Base-by-base conservation (phyloP, 164 flowering plant species). In the Aristolochia fimbriata region DNA sequence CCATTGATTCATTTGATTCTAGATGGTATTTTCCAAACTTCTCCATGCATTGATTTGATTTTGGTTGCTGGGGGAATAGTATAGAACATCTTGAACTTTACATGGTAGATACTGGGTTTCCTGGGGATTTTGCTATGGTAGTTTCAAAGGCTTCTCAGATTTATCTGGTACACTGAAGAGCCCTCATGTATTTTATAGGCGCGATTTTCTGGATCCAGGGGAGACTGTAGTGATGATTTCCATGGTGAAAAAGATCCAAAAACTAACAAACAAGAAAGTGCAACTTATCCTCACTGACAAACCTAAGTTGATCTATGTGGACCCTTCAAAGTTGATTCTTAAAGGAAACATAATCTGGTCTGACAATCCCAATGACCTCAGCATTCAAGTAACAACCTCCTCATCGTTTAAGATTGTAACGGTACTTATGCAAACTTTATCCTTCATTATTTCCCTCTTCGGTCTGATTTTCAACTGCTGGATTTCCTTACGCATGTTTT, bases 251-350 rank as follows among this genome's bases (percentile, higher is more conserved):
- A 91, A 88, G 62, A 22, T 94, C n/a, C 85, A 79, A 69, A 94
- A 88, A 65, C 66, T 94, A 22, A 62, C 90, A 23, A 94, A 76
- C 88, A 94, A 87, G 82, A 94, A 94, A 80, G 99, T 94, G 71
- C 99, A 94, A 70, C 97, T 91, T 50, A 94, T 94, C 68, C 96
- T 94, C 25, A 94, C 99, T 27, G 87, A 94, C 78, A 94, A 84
- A 67, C 99, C 99, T 30, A 88, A 84, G 68, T 72, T 94, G 71
- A 77, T 94, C 27, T 94, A 86, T 58, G 88, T 91, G 60, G 94
- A 94, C 58, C 99, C 97, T 37, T 64, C 91, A 41, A 94, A 91
- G 67, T 68, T 93, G 61, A 64, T 80, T 47, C 75, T 84, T 0
- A 88, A 91, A 58, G 94, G 96, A 54, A 87, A 85, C 31, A 82